phyloP scores from a whole-genome alignment of 2,329 filamentous ascomycete genomes.

The Curvularia eragrostidis region DNA sequence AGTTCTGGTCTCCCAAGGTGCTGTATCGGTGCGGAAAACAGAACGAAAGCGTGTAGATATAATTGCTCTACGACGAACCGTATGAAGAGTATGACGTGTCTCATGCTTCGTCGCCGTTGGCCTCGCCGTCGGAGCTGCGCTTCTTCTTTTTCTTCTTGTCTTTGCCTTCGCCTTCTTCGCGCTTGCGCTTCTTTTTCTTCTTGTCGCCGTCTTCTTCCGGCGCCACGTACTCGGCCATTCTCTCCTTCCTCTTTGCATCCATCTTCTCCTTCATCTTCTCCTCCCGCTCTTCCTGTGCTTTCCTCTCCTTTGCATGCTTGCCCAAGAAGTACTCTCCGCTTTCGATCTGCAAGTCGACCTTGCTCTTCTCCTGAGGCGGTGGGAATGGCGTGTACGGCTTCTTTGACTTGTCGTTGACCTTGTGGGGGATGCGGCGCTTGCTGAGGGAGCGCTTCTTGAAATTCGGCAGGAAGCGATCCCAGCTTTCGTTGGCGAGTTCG shows the following conservation, averaged over 20 bases:
- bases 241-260: slow-evolving; percentile 84
- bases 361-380: slow-evolving; percentile 96
- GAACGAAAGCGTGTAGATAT: neutral
- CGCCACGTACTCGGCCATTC: slow-evolving; percentile 84
- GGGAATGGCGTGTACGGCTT: slow-evolving; percentile 98
- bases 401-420: slow-evolving; percentile 90
- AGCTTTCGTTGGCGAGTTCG: slow-evolving; percentile 83
- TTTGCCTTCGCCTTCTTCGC: slow-evolving; percentile 59
- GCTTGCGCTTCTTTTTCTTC: slow-evolving; percentile 55
- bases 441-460: slow-evolving; percentile 94
- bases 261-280: slow-evolving; percentile 88
- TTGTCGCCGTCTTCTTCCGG: slow-evolving; percentile 74
- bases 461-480: slow-evolving; percentile 95
- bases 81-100: neutral
- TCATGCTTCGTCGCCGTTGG: slow-evolving; percentile 36
- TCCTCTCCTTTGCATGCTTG: slow-evolving; percentile 89
- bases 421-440: slow-evolving; percentile 81
- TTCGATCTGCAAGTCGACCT: slow-evolving; percentile 97
- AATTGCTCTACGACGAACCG: neutral
- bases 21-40: neutral
- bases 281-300: slow-evolving; percentile 76
- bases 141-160: slow-evolving; percentile 55
- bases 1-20: neutral
- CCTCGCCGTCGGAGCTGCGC: slow-evolving; percentile 34
- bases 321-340: slow-evolving; percentile 95